Evolutionary conservation across 2,329 filamentous ascomycete genomes (phyloP).

Genomic region (Pseudogymnoascus destructans): DNA sequence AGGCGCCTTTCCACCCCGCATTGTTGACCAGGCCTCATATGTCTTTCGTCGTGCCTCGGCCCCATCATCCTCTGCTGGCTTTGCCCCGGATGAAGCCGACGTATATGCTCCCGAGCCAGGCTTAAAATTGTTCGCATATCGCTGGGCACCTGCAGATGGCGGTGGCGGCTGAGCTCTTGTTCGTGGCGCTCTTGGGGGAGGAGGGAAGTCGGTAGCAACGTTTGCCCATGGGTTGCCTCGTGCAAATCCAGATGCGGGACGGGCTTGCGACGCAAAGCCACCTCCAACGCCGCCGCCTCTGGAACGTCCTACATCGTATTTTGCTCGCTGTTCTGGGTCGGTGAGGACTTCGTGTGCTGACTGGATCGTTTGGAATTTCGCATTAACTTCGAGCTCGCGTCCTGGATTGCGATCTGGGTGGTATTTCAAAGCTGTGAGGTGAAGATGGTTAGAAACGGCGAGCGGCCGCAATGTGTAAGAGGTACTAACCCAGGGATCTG

Average conservation of each 20-base stretch:
- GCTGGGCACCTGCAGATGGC: conserved; percentile 22
- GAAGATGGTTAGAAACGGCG: conserved; percentile 13
- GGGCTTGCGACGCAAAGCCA: conserved; percentile 12
- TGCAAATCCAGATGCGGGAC: conserved; percentile 14
- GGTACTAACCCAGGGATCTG: conserved; percentile 44
- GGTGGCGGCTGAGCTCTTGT: conserved; percentile 12
- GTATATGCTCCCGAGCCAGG: conserved; percentile 10
- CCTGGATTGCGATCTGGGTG: conserved; percentile 62
- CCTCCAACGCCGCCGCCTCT: conserved; percentile 13
- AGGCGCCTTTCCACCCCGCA: conserved; percentile 16
- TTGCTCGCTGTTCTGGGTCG: conserved; percentile 23
- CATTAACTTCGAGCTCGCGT: conserved; percentile 49
- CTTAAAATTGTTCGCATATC: conserved; percentile 19
- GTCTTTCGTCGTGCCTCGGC: conserved; percentile 21
- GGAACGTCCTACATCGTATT: conserved; percentile 23
- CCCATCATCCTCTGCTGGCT: conserved; percentile 20
- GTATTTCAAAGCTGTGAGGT: conserved; percentile 43
- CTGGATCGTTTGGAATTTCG: conserved; percentile 59
- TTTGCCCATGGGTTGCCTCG: conserved; percentile 26
- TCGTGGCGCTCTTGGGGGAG: conserved; percentile 21
- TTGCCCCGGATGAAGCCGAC: conserved; percentile 16
- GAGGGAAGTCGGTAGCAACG: conserved; percentile 22
- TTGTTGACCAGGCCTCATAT: conserved; percentile 25
- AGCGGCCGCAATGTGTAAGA: background rate
- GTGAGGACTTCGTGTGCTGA: conserved; percentile 55